Percentiles rank a stretch among this genome's conserved stretches.
These are phyloP conservation scores for Pichia membranifaciens DNA, from an alignment of 805 yeast species.

Conservation along the genomic window DNA sequence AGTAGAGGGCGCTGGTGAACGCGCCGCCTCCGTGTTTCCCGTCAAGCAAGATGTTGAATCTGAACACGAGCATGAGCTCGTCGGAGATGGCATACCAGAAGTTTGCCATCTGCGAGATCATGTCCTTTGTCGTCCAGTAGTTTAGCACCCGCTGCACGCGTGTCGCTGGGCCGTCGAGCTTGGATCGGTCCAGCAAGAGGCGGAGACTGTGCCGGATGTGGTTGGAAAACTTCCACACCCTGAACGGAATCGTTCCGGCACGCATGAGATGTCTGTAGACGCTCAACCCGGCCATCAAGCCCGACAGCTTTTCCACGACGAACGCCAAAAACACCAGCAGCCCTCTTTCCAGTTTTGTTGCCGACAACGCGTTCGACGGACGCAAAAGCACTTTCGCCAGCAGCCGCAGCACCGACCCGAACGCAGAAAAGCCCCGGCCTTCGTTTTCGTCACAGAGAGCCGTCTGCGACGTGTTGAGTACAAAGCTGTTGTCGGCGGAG, in stretches of 20 bases:
- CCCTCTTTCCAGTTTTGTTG: neutral
- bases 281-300: conserved; percentile 36
- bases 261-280: conserved; percentile 63
- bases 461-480: neutral
- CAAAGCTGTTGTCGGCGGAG: neutral
- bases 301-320: conserved; percentile 8
- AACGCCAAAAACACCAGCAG: conserved; percentile 6
- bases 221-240: conserved; percentile 35
- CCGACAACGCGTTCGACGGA: neutral
- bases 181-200: conserved; percentile 10
- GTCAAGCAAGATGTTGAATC: conserved; percentile 49
- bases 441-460: no score
- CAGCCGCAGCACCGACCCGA: neutral
- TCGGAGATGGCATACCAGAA: conserved; percentile 63
- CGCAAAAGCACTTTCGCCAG: neutral
- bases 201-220: conserved; percentile 28
- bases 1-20: conserved; percentile 34
- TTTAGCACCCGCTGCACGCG: conserved; percentile 21
- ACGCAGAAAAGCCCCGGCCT: neutral
- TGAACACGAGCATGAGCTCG: conserved; percentile 53
- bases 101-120: conserved; percentile 47
- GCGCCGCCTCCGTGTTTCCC: conserved; percentile 26
- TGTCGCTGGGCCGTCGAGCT: conserved; percentile 14
- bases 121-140: conserved; percentile 37
- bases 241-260: conserved; percentile 65